Conservation (phyloP, 2,329 filamentous ascomycete genomes). For the Aspergillus sp. region DNA sequence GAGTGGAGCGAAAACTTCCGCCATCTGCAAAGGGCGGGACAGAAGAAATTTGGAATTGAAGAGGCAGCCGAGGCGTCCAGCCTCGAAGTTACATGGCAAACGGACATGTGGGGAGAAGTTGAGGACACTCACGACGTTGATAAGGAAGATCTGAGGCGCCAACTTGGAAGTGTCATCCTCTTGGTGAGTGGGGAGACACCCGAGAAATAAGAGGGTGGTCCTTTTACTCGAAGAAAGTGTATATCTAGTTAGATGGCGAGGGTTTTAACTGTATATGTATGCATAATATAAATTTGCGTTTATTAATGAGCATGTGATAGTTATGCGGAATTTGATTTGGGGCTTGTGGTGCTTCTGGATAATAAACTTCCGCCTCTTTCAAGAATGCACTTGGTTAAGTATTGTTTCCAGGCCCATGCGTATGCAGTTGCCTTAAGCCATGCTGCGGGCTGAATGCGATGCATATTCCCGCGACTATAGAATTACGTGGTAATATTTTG, state of each 20-base stretch:
- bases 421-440: neutral
- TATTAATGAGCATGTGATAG: neutral
- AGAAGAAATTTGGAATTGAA: slow-evolving; percentile 69
- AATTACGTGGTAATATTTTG: neutral
- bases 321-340: neutral
- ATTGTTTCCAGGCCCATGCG: neutral
- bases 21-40: slow-evolving; percentile 45
- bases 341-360: neutral
- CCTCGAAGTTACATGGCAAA: slow-evolving; percentile 89
- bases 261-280: neutral
- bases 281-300: neutral
- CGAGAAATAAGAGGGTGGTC: slow-evolving; percentile 13
- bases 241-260: neutral
- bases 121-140: slow-evolving; percentile 98
- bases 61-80: slow-evolving; percentile 76
- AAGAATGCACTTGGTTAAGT: neutral
- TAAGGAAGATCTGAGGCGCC: slow-evolving; percentile 81
- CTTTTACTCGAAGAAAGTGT: neutral
- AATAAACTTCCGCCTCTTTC: neutral
- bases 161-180: slow-evolving; percentile 83
- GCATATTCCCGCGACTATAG: neutral
- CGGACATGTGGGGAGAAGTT: slow-evolving; percentile 87
- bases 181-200: slow-evolving; percentile 64
- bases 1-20: slow-evolving; percentile 82
- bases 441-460: neutral